Percentiles rank a stretch among this genome's conserved stretches.
phyloP scores from a whole-genome alignment of 805 yeast genomes.

The Wickerhamiella allomyrinae region DNA sequence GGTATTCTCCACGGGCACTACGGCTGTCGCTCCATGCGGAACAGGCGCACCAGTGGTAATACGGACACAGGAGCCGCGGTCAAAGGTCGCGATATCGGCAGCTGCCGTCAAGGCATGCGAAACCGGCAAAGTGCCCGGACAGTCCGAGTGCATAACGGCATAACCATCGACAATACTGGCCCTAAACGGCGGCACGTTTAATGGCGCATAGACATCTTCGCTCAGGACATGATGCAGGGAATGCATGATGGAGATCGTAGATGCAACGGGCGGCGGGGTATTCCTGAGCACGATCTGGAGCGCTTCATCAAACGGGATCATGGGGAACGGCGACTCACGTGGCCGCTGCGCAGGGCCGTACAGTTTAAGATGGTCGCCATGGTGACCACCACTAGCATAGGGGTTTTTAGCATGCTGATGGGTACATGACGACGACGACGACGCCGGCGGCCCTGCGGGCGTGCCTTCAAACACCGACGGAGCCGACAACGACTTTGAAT shows the following conservation, averaged over 20 bases:
- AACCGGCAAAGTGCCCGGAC: constrained; percentile 31
- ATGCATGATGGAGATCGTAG: constrained; percentile 21
- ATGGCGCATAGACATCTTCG: constrained; percentile 29
- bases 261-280: constrained; percentile 24
- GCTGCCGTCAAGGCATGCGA: constrained; percentile 14
- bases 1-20: constrained; percentile 42
- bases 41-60: constrained; percentile 46
- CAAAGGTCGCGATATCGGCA: constrained; percentile 22
- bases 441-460: not conserved
- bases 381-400: constrained; percentile 1
- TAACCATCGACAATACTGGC: constrained; percentile 46
- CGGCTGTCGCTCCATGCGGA: constrained; percentile 40
- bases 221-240: constrained; percentile 30
- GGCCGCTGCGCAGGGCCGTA: constrained; percentile 34
- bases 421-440: not conserved
- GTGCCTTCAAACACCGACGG: not conserved
- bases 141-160: constrained; percentile 33
- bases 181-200: constrained; percentile 35
- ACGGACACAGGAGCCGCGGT: constrained; percentile 30
- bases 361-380: constrained; percentile 22
- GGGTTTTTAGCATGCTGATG: not conserved
- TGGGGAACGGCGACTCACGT: constrained; percentile 36
- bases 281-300: constrained; percentile 22
- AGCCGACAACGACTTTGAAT: not conserved
- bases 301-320: constrained; percentile 32